Percentiles rank a stretch among this genome's conserved stretches.
Evolutionary conservation across 2,329 filamentous ascomycete genomes (phyloP).

Genomic region (Neospermospora avenae): DNA sequence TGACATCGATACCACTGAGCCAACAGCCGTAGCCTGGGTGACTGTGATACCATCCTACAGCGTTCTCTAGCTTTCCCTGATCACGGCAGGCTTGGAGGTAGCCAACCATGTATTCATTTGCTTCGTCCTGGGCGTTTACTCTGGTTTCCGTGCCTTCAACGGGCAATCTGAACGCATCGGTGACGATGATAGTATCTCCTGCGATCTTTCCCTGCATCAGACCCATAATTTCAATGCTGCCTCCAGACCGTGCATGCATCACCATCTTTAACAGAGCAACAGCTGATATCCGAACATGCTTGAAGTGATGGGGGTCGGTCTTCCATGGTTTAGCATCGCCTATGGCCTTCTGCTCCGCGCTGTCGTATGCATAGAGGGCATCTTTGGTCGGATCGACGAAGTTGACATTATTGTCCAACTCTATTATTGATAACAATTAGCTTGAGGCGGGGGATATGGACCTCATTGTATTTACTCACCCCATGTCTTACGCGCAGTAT

Average conservation of each 20-base stretch:
- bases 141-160: slow-evolving; percentile 98
- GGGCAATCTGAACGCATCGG: slow-evolving; percentile 87
- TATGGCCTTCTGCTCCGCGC: slow-evolving; percentile 63
- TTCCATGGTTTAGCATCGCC: slow-evolving; percentile 70
- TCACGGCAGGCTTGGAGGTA: slow-evolving; percentile 76
- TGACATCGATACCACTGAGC: slow-evolving; percentile 93
- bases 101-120: slow-evolving; percentile 93
- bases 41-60: slow-evolving; percentile 96
- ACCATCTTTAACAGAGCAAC: slow-evolving; percentile 97
- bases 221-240: slow-evolving; percentile 92
- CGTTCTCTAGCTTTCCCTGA: slow-evolving; percentile 80
- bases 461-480: no score
- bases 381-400: slow-evolving; percentile 85
- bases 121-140: slow-evolving; percentile 93
- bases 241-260: slow-evolving; percentile 96
- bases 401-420: slow-evolving; percentile 81
- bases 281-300: slow-evolving; percentile 87
- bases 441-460: no score
- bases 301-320: slow-evolving; percentile 81
- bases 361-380: slow-evolving; percentile 83
- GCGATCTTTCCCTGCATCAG: slow-evolving; percentile 95
- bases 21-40: slow-evolving; percentile 98
- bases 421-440: slow-evolving; percentile 35
- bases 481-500: slow-evolving; percentile 58
- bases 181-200: slow-evolving; percentile 82